These are phyloP conservation scores for Berkeleyomyces rouxiae DNA, from an alignment of 2,329 filamentous ascomycete species.

Conservation along the genomic window DNA sequence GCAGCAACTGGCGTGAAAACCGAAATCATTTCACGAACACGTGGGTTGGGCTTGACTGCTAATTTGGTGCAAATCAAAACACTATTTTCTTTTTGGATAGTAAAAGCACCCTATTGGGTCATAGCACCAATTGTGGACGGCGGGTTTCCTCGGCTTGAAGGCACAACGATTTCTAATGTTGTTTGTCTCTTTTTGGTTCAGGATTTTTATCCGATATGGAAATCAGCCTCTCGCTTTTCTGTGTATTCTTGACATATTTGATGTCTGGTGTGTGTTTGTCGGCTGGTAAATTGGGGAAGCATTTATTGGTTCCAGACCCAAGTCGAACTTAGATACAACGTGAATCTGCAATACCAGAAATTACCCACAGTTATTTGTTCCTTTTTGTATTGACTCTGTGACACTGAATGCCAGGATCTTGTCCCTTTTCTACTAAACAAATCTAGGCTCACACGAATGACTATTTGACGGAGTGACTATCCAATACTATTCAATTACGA, in stretches of 20 bases:
- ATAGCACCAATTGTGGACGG: slow-evolving; percentile 13
- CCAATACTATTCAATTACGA: too few species aligned
- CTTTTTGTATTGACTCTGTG: background rate
- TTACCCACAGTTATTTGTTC: slow-evolving; percentile 39
- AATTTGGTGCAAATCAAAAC: background rate
- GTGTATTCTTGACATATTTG: background rate
- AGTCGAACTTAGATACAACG: slow-evolving; percentile 17
- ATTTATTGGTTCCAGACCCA: background rate
- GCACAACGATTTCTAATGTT: background rate
- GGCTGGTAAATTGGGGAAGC: background rate
- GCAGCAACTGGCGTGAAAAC: slow-evolving; percentile 13
- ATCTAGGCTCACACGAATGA: too few species aligned
- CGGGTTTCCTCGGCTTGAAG: slow-evolving; percentile 4
- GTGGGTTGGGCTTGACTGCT: slow-evolving; percentile 14
- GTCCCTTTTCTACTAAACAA: too few species aligned
- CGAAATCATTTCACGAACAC: slow-evolving; percentile 10
- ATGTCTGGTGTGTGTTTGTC: background rate
- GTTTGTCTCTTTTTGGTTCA: background rate
- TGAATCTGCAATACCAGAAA: slow-evolving; percentile 43
- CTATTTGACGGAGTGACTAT: too few species aligned
- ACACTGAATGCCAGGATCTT: background rate
- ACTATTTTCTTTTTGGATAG: slow-evolving; percentile 19
- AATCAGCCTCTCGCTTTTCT: slow-evolving; percentile 21
- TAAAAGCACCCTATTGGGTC: slow-evolving; percentile 15
- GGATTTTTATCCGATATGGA: slow-evolving; percentile 26